Evolutionary conservation across 2,329 filamentous ascomycete species (phyloP).

Genomic region (Fusarium euwallaceae): DNA sequence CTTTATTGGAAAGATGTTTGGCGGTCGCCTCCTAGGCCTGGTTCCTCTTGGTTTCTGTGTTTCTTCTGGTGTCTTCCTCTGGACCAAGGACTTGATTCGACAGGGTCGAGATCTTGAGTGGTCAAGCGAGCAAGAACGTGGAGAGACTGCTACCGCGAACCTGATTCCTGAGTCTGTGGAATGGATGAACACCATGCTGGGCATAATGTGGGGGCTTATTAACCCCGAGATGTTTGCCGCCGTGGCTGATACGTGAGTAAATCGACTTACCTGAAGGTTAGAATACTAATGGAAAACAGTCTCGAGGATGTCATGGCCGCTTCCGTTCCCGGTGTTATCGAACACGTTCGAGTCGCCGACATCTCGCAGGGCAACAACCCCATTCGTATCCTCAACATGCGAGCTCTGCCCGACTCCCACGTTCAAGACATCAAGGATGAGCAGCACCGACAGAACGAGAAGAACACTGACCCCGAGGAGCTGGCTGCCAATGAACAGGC

Average conservation of each 20-base stretch:
- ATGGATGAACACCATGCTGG: slow-evolving; percentile 94
- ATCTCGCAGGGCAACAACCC: slow-evolving; percentile 96
- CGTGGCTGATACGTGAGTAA: slow-evolving; percentile 81
- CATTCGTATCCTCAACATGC: slow-evolving; percentile 86
- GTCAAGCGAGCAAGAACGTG: slow-evolving; percentile 87
- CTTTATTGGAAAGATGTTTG: slow-evolving; percentile 83
- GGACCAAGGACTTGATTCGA: slow-evolving; percentile 88
- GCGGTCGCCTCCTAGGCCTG: slow-evolving; percentile 81
- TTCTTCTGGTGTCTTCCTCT: slow-evolving; percentile 84
- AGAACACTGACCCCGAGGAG: slow-evolving; percentile 87
- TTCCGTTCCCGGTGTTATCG: slow-evolving; percentile 89
- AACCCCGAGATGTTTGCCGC: slow-evolving; percentile 96
- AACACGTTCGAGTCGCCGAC: slow-evolving; percentile 94
- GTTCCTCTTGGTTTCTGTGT: slow-evolving; percentile 80
- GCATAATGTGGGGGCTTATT: slow-evolving; percentile 88
- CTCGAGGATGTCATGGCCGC: slow-evolving; percentile 92
- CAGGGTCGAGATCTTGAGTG: slow-evolving; percentile 89
- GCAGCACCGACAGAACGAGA: slow-evolving; percentile 82
- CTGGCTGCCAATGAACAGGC: slow-evolving; percentile 90
- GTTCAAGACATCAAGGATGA: slow-evolving; percentile 86
- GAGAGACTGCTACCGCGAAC: slow-evolving; percentile 87
- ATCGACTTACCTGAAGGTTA: rapidly evolving
- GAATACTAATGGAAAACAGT: slow-evolving; percentile 40
- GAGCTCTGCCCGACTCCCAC: slow-evolving; percentile 83
- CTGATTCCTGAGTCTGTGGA: slow-evolving; percentile 93